These are phyloP conservation scores for Pouteria glomerata DNA, from an alignment of 148 eudicot species.

Conservation along the genomic window DNA sequence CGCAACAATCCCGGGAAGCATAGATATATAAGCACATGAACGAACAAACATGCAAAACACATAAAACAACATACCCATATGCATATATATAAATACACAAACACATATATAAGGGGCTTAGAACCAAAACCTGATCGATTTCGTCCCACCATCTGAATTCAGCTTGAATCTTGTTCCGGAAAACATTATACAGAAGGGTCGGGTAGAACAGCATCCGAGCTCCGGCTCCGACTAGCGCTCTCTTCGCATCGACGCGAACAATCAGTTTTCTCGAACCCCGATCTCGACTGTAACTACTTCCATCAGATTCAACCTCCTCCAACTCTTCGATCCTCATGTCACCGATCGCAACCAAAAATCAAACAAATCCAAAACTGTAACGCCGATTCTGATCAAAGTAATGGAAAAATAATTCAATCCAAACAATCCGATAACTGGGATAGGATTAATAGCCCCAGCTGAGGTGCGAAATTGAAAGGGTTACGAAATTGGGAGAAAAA, in stretches of 20 bases:
- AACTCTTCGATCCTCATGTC: slow-evolving; percentile 36
- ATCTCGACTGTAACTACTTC: neutral
- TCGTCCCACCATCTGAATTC: slow-evolving; percentile 94
- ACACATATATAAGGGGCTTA: neutral
- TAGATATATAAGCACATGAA: neutral
- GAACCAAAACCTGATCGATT: slow-evolving; percentile 58
- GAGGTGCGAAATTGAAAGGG: neutral
- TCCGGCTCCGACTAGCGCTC: slow-evolving; percentile 66
- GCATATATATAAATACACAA: neutral
- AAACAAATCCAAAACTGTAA: slow-evolving; percentile 12
- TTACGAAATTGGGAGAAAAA: neutral
- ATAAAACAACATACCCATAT: neutral
- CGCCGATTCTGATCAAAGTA: slow-evolving; percentile 3
- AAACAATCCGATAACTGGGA: neutral
- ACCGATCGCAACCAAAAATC: slow-evolving; percentile 25
- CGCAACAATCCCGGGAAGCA: neutral
- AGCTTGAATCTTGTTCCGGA: slow-evolving; percentile 56
- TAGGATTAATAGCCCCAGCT: neutral
- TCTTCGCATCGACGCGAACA: slow-evolving; percentile 47
- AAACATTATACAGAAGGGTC: slow-evolving; percentile 70
- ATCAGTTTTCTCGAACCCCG: slow-evolving; percentile 10
- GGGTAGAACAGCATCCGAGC: slow-evolving; percentile 82
- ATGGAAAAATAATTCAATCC: neutral
- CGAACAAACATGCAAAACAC: neutral
- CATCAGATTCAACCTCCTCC: slow-evolving; percentile 15